phyloP scores from a whole-genome alignment of 192 early-diverging fungal species.

The Coemansia reversa region DNA sequence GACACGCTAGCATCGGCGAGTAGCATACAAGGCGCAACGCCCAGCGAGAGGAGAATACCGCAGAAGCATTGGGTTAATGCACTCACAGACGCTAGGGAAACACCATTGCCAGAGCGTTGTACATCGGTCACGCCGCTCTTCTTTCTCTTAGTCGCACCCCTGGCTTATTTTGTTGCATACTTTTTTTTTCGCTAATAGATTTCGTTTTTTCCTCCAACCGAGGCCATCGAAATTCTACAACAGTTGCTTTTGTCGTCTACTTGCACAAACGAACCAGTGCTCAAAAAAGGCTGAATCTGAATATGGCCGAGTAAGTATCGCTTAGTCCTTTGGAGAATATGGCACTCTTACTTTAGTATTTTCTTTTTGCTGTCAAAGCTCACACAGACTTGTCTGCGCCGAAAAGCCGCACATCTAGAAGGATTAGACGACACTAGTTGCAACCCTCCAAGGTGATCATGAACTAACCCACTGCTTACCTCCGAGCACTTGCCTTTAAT shows the following conservation, averaged over 20 bases:
- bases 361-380: neutral
- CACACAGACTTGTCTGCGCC: too few species aligned
- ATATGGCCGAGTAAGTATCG: slow-evolving; percentile 55
- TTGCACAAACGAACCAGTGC: slow-evolving; percentile 18
- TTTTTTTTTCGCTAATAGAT: slow-evolving; percentile 11
- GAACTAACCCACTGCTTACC: too few species aligned
- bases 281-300: slow-evolving; percentile 17
- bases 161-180: slow-evolving; percentile 23
- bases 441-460: too few species aligned
- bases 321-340: neutral
- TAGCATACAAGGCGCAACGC: too few species aligned
- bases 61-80: too few species aligned
- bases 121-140: slow-evolving; percentile 7
- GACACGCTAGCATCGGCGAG: too few species aligned
- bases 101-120: too few species aligned
- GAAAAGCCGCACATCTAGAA: too few species aligned
- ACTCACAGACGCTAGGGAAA: too few species aligned
- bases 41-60: too few species aligned
- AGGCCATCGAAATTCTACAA: slow-evolving; percentile 32
- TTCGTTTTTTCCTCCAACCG: slow-evolving; percentile 31
- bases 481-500: too few species aligned
- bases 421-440: too few species aligned
- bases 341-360: neutral
- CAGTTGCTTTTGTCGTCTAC: slow-evolving; percentile 4
- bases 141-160: slow-evolving; percentile 19